These are phyloP conservation scores for Hypomontagnella submonticulosa DNA, from an alignment of 495 filamentous ascomycete genomes.

Conservation along the genomic window DNA sequence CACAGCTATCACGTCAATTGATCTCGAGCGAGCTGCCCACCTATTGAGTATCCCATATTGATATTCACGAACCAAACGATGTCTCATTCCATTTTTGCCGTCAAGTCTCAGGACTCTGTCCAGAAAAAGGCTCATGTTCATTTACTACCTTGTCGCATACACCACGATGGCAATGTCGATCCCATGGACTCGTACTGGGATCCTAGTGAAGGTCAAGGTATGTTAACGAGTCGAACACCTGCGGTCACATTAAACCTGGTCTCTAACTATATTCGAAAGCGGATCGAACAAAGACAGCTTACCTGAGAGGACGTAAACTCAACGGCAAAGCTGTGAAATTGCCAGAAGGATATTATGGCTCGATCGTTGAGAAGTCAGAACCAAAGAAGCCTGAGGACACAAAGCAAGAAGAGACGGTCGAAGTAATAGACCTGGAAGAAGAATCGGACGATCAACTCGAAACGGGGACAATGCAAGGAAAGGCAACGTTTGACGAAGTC, in stretches of 20 bases:
- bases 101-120: slow-evolving; percentile 30
- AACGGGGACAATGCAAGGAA: slow-evolving; percentile 66
- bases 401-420: slow-evolving; percentile 35
- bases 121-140: slow-evolving; percentile 71
- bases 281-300: slow-evolving; percentile 66
- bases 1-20: background rate
- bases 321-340: slow-evolving; percentile 72
- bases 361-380: slow-evolving; percentile 52
- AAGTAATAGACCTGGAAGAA: slow-evolving; percentile 54
- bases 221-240: slow-evolving; percentile 6
- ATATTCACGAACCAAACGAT: slow-evolving; percentile 17
- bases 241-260: background rate
- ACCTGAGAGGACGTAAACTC: slow-evolving; percentile 87
- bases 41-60: background rate
- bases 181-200: slow-evolving; percentile 78
- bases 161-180: slow-evolving; percentile 78
- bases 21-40: background rate
- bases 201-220: slow-evolving; percentile 56
- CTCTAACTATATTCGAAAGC: slow-evolving; percentile 1
- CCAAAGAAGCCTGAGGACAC: slow-evolving; percentile 45
- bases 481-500: slow-evolving; percentile 80
- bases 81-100: slow-evolving; percentile 27
- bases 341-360: slow-evolving; percentile 79
- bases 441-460: slow-evolving; percentile 61
- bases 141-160: slow-evolving; percentile 84